These are phyloP conservation scores for Neoboletus brunneissimus DNA, from an alignment of 768 basidiomycete genomes.

Conservation along the genomic window DNA sequence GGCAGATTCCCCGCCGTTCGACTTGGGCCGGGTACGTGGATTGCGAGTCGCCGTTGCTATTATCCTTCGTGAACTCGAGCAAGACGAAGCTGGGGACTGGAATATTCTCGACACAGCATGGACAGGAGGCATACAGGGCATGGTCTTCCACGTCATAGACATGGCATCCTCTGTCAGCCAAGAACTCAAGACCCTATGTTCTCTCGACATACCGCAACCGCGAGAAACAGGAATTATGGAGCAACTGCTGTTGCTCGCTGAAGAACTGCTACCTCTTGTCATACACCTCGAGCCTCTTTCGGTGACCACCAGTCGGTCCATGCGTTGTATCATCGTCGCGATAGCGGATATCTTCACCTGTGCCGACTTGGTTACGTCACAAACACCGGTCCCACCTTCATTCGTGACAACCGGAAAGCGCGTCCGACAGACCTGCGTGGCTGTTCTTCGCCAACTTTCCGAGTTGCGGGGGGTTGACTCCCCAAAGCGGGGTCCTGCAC, in stretches of 20 bases:
- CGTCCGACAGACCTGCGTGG: conserved; percentile 51
- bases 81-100: conserved; percentile 54
- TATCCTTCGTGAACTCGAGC: conserved; percentile 48
- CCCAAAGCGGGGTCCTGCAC: conserved; percentile 42
- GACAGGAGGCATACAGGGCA: conserved; percentile 56
- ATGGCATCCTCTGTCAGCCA: conserved; percentile 46
- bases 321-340: conserved; percentile 43
- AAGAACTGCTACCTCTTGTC: conserved; percentile 55
- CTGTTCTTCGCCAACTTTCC: conserved; percentile 42
- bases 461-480: conserved; percentile 29
- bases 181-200: conserved; percentile 56
- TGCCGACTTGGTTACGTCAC: conserved; percentile 43
- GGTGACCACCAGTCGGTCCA: conserved; percentile 48
- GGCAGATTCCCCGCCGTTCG: conserved; percentile 32
- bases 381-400: conserved; percentile 34
- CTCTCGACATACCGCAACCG: conserved; percentile 35
- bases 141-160: conserved; percentile 56
- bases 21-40: conserved; percentile 50
- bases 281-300: conserved; percentile 44
- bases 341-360: conserved; percentile 57
- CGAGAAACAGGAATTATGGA: conserved; percentile 43
- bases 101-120: conserved; percentile 55
- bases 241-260: conserved; percentile 52
- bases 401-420: conserved; percentile 30
- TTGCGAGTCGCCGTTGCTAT: conserved; percentile 64